Percentiles rank a stretch among this genome's conserved stretches.
Conservation (phyloP, 306 rosid genomes). For the Mimosa bimucronata region DNA sequence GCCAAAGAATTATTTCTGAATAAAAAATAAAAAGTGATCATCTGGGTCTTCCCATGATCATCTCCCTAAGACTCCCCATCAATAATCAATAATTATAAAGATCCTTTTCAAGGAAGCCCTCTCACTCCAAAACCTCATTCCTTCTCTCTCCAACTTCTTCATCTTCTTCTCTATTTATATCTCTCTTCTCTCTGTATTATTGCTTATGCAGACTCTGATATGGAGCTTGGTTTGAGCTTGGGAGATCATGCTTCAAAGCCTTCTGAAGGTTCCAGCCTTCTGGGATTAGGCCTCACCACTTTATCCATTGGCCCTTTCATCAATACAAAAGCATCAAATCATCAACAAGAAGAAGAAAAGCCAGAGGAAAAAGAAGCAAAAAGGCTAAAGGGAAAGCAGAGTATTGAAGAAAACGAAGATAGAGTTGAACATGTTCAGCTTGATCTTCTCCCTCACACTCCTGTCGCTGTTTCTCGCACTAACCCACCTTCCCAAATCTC, state of each 20-base stretch:
- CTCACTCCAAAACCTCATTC: constrained; percentile 9
- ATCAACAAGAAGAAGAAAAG: not conserved
- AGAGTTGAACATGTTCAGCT: constrained; percentile 43
- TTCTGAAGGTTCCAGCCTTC: constrained; percentile 19
- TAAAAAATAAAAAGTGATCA: not conserved
- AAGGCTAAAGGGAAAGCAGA: constrained; percentile 25
- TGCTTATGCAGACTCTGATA: constrained; percentile 22
- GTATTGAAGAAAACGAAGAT: constrained; percentile 12
- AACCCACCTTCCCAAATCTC: constrained; percentile 39
- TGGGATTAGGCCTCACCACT: constrained; percentile 59
- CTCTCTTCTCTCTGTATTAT: not conserved
- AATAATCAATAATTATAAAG: constrained; percentile 25
- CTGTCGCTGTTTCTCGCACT: constrained; percentile 45
- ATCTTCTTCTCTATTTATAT: not conserved
- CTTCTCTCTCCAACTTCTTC: not conserved
- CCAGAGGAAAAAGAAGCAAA: not conserved
- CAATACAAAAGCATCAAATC: constrained; percentile 2
- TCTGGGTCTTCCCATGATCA: constrained; percentile 22
- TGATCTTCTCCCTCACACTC: constrained; percentile 62
- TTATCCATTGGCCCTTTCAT: constrained; percentile 43
- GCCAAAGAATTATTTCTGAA: not conserved
- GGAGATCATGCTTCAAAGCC: constrained; percentile 57
- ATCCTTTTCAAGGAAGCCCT: constrained; percentile 24
- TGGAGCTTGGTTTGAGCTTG: constrained; percentile 74
- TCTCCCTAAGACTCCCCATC: too few relatives aligned